Conservation (phyloP, 202 grass and related monocot species). For the Setaria italica region DNA sequence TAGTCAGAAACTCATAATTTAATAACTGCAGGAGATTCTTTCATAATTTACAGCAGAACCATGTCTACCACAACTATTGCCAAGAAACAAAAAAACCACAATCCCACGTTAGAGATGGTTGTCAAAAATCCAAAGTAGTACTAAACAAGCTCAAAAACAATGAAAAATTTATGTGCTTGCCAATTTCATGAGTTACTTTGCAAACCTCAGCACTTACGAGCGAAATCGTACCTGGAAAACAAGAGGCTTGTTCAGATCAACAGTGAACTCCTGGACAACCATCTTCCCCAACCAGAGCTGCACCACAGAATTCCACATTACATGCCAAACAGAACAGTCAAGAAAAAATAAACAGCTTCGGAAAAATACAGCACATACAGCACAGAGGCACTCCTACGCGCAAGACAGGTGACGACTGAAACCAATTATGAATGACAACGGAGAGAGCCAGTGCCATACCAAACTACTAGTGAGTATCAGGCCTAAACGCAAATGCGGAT, state of each 20-base stretch:
- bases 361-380: background rate
- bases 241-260: slow-evolving; percentile 94
- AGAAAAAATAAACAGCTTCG: background rate
- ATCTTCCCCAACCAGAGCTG: slow-evolving; percentile 48
- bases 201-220: background rate
- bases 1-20: slow-evolving; percentile 1
- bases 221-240: slow-evolving; percentile 76
- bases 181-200: background rate
- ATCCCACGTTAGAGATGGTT: background rate
- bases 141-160: background rate
- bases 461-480: background rate
- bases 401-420: background rate
- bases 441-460: background rate
- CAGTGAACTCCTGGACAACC: slow-evolving; percentile 81
- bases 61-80: background rate
- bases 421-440: background rate
- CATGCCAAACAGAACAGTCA: background rate
- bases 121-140: background rate
- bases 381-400: background rate
- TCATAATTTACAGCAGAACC: background rate
- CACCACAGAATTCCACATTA: slow-evolving; percentile 32
- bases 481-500: background rate
- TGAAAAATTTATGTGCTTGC: background rate
- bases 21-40: background rate
- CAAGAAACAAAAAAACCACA: background rate